Evolutionary conservation across 2,329 filamentous ascomycete genomes (phyloP).

Genomic region (Exophiala viscosa): DNA sequence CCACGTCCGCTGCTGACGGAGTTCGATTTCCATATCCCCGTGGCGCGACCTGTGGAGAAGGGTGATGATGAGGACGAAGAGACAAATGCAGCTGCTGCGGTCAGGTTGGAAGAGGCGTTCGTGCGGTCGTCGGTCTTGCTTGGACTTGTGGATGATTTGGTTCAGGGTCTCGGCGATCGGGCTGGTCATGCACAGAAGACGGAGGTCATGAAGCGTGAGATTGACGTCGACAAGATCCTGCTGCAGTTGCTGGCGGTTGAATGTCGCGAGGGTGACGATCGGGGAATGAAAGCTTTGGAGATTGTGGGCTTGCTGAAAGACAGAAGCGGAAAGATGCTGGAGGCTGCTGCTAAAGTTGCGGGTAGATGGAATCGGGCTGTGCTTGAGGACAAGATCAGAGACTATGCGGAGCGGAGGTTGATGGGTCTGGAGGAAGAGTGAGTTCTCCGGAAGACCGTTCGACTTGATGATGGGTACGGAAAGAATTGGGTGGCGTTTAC

Average conservation of each 20-base stretch:
- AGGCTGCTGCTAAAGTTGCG: slow-evolving; percentile 86
- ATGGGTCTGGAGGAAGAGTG: slow-evolving; percentile 55
- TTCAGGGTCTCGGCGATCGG: slow-evolving; percentile 61
- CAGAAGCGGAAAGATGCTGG: slow-evolving; percentile 79
- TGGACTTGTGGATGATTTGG: slow-evolving; percentile 70
- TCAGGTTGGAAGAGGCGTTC: slow-evolving; percentile 73
- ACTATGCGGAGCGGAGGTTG: slow-evolving; percentile 69
- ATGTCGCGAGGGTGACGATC: slow-evolving; percentile 87
- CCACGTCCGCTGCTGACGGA: slow-evolving; percentile 85
- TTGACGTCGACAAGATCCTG: slow-evolving; percentile 85
- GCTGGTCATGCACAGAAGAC: slow-evolving; percentile 56
- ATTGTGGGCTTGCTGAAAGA: slow-evolving; percentile 83
- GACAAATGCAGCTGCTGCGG: slow-evolving; percentile 44
- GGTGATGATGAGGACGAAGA: slow-evolving; percentile 31
- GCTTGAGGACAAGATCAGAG: slow-evolving; percentile 84
- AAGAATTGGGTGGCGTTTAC: too few relatives aligned
- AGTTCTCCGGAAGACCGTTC: not conserved
- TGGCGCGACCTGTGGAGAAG: slow-evolving; percentile 52
- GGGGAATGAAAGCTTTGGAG: slow-evolving; percentile 91
- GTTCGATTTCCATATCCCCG: slow-evolving; percentile 84
- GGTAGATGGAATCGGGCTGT: slow-evolving; percentile 76
- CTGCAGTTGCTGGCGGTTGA: slow-evolving; percentile 85
- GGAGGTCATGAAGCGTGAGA: slow-evolving; percentile 66
- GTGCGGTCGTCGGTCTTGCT: slow-evolving; percentile 70
- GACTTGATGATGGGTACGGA: too few relatives aligned